Base-by-base conservation (phyloP, 2,329 filamentous ascomycete genomes). In the Aspergillus aculeatinus region DNA sequence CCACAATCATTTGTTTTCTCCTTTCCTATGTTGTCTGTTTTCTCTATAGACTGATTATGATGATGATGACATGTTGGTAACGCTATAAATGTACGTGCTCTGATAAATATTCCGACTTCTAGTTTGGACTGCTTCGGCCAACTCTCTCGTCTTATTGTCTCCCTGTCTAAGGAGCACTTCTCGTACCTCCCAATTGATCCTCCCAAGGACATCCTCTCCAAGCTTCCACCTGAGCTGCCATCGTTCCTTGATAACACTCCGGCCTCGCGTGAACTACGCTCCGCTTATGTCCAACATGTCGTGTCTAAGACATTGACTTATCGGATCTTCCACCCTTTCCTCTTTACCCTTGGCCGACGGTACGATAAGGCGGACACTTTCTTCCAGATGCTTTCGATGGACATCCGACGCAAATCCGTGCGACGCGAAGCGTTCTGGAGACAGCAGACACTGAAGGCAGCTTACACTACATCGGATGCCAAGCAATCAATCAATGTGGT, bases 341-440 rank as follows among this genome's bases (percentile, higher is more conserved):
- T 86, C 25, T 86, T 86, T 72, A 83, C 81, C 27, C 73, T 84
- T 2, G 81, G 82, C 35, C 79, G 80, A 50, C 74, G 81, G 35
- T 82, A 82, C 65, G 82, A 84, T 67, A 83, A 83, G 65, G 81
- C 81, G n/a, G 82, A 85, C 62, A 81, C 79, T 2, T 77, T 83
- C 62, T 83, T 86, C 70, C 76, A 80, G 59, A 80, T 81, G 61
- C 78, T 85, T 62, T 84, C 83, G 31, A 79, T 80, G 66, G 81
- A 85, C 55, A 83, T 86, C 55, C 80, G 83, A 35, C 79, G 80
- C 56, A 85, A 85, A 65, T 84, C 82, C 57, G 80, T 82, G 21
- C 77, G 82, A 10, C 82, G 82, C 59, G 83, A 85, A 68, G 82
- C 83, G 4, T 81, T 84, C 60, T 85, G 83, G 83, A 76, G 83